A percentile compares a stretch with the other conserved stretches of the same genome.
phyloP scores from a whole-genome alignment of 495 filamentous ascomycete genomes.

The Xylaria cubensis region DNA sequence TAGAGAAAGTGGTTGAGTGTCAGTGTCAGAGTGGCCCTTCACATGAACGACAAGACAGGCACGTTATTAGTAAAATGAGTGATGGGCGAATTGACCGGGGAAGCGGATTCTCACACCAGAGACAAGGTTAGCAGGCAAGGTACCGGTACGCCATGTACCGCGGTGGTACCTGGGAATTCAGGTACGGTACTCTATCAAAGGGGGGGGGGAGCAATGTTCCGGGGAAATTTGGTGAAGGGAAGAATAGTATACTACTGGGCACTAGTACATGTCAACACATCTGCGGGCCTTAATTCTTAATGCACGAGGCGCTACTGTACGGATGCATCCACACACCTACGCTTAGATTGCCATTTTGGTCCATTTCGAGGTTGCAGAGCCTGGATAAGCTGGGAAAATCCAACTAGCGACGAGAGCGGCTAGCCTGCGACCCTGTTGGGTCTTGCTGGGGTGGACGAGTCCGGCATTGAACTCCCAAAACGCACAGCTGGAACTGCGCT shows the following conservation, averaged over 20 bases:
- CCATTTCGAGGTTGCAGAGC: slow-evolving; percentile 25
- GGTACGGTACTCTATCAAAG: slow-evolving; percentile 17
- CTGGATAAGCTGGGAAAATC: slow-evolving; percentile 17
- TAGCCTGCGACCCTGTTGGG: slow-evolving; percentile 15
- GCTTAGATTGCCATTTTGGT: slow-evolving; percentile 36
- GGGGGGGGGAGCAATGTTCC: slow-evolving; percentile 33
- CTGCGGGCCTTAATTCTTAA: slow-evolving; percentile 11
- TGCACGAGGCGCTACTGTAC: slow-evolving; percentile 23
- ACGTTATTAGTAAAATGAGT: slow-evolving; percentile 40
- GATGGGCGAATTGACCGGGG: slow-evolving; percentile 28
- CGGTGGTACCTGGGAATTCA: slow-evolving; percentile 20
- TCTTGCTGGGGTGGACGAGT: slow-evolving; percentile 12
- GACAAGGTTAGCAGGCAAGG: slow-evolving; percentile 16
- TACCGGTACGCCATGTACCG: neutral
- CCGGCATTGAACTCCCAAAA: slow-evolving; percentile 27
- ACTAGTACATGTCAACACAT: neutral
- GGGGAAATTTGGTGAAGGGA: slow-evolving; percentile 36
- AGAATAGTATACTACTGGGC: neutral
- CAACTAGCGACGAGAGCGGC: slow-evolving; percentile 21
- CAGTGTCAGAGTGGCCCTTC: slow-evolving; percentile 34
- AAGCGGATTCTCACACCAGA: slow-evolving; percentile 26
- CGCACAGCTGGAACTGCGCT: slow-evolving; percentile 28
- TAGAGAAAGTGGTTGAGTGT: slow-evolving; percentile 30
- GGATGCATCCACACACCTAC: slow-evolving; percentile 27
- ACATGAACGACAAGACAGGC: slow-evolving; percentile 28